Percentiles rank a stretch among this genome's conserved stretches.
These are phyloP conservation scores for Clonostachys sp. DNA, from an alignment of 2,329 filamentous ascomycete species.

Conservation along the genomic window DNA sequence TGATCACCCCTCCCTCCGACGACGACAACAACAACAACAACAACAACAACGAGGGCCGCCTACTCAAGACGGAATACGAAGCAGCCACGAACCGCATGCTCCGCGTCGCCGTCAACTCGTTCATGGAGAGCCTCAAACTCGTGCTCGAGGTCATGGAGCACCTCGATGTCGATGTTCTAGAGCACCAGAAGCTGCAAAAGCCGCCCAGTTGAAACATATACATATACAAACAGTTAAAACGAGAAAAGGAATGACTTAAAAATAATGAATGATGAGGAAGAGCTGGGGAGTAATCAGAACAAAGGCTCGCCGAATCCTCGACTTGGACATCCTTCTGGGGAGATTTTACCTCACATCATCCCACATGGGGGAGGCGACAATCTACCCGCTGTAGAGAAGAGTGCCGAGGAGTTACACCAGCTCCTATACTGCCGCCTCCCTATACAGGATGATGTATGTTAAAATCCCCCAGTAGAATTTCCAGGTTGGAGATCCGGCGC, in stretches of 20 bases:
- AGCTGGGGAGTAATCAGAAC: too few species aligned
- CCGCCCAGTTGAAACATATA: neutral
- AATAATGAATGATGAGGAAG: neutral
- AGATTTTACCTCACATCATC: too few species aligned
- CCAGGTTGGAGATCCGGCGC: too few species aligned
- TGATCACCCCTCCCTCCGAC: slow-evolving; percentile 29
- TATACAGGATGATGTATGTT: too few species aligned
- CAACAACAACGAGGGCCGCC: slow-evolving; percentile 19
- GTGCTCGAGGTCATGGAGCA: slow-evolving; percentile 88
- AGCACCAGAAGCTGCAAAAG: slow-evolving; percentile 7
- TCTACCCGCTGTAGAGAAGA: too few species aligned
- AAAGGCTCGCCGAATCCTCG: too few species aligned
- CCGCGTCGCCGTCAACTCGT: slow-evolving; percentile 91
- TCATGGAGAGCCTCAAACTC: slow-evolving; percentile 84
- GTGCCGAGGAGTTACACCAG: too few species aligned
- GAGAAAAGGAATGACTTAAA: neutral
- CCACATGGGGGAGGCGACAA: too few species aligned
- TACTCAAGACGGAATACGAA: slow-evolving; percentile 72
- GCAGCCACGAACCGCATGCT: slow-evolving; percentile 96
- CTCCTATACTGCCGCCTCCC: too few species aligned
- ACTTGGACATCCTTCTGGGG: too few species aligned
- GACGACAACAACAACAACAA: slow-evolving; percentile 7
- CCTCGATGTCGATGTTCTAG: slow-evolving; percentile 78
- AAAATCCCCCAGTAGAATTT: too few species aligned
- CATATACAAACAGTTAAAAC: neutral